Conservation (phyloP, 208 protist genomes). For the Wallacemonas rigidus region DNA sequence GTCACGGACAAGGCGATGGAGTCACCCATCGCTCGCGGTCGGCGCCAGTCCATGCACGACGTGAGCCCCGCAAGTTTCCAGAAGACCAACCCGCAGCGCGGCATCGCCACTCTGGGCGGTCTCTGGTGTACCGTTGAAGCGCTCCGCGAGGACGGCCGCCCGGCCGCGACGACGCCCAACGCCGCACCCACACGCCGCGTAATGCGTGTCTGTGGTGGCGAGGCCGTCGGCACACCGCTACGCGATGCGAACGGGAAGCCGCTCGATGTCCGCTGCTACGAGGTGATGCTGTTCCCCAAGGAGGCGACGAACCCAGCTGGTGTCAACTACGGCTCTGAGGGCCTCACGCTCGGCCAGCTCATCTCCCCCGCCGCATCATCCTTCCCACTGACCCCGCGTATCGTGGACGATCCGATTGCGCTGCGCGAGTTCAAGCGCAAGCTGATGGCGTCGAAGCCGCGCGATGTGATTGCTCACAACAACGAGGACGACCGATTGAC, state of each 20-base stretch:
- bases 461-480: slow-evolving; percentile 42
- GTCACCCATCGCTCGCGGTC: slow-evolving; percentile 15
- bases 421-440: slow-evolving; percentile 72
- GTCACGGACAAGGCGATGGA: slow-evolving; percentile 33
- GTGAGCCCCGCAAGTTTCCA: slow-evolving; percentile 11
- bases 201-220: slow-evolving; percentile 80
- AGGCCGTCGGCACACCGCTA: slow-evolving; percentile 38
- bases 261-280: slow-evolving; percentile 70
- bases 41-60: slow-evolving; percentile 18
- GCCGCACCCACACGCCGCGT: slow-evolving; percentile 37
- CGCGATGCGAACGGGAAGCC: slow-evolving; percentile 22
- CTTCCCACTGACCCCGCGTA: slow-evolving; percentile 68
- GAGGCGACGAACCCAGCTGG: slow-evolving; percentile 48
- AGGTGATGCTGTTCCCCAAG: slow-evolving; percentile 71
- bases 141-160: slow-evolving; percentile 48
- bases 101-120: slow-evolving; percentile 57
- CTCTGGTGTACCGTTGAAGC: slow-evolving; percentile 74
- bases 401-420: slow-evolving; percentile 52
- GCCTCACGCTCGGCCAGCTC: slow-evolving; percentile 63
- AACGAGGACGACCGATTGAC: slow-evolving; percentile 58
- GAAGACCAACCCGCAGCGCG: slow-evolving; percentile 30
- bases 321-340: slow-evolving; percentile 63
- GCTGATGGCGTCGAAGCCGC: slow-evolving; percentile 43
- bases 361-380: slow-evolving; percentile 60
- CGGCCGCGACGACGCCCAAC: slow-evolving; percentile 33